Conservation (phyloP, 2,329 filamentous ascomycete species). For the Hirsutella minnesotensis region DNA sequence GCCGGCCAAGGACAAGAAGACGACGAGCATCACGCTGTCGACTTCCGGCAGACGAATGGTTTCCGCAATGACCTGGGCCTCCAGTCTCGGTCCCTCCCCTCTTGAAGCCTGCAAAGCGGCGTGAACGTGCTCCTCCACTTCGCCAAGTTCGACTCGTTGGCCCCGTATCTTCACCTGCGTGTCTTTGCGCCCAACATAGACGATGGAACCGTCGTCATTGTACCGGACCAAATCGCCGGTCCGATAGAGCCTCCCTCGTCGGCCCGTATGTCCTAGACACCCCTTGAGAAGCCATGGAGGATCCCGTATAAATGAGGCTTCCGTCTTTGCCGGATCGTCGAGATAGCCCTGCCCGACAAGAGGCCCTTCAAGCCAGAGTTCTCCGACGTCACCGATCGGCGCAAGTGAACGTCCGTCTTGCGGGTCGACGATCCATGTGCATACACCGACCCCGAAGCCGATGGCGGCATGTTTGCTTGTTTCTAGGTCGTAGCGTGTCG, state of each 20-base stretch:
- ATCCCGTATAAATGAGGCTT: constrained; percentile 10
- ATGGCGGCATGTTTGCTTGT: not conserved
- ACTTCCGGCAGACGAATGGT: constrained; percentile 1
- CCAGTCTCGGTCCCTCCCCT: not conserved
- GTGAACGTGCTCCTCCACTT: constrained; percentile 8
- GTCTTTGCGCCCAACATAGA: no score
- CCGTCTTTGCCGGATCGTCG: constrained; percentile 7
- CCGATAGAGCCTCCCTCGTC: constrained; percentile 22
- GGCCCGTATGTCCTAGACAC: not conserved
- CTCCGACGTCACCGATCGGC: constrained; percentile 7
- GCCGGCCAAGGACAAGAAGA: constrained; percentile 3
- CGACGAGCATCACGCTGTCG: constrained; percentile 3
- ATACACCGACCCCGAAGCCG: constrained; percentile 1
- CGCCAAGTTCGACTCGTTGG: constrained; percentile 33
- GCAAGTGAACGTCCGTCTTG: constrained; percentile 6
- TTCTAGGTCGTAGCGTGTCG: not conserved
- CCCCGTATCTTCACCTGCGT: constrained; percentile 42
- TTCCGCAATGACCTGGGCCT: constrained; percentile 3
- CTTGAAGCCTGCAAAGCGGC: not conserved
- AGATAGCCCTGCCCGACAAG: constrained; percentile 9
- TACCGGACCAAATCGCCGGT: constrained; percentile 35
- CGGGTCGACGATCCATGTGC: constrained; percentile 8
- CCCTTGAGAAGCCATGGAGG: constrained; percentile 3
- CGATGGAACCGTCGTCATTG: constrained; percentile 16
- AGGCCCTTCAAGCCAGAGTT: constrained; percentile 10